A percentile compares a stretch with the other conserved stretches of the same genome.
These are phyloP conservation scores for Hypoxylon sp. DNA, from an alignment of 2,329 filamentous ascomycete species.

Conservation along the genomic window DNA sequence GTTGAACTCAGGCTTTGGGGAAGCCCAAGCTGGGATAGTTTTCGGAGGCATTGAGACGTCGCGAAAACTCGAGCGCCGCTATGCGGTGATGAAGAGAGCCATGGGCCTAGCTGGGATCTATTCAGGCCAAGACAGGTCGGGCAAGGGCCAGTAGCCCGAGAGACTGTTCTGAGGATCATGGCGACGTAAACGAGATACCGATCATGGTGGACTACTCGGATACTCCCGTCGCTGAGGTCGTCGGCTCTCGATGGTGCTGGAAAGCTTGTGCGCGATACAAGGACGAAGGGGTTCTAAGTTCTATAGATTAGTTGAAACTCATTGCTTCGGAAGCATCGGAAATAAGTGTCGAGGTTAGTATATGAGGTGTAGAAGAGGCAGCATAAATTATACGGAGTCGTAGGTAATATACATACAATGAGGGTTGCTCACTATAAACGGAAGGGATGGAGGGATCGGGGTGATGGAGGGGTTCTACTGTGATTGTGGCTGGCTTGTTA, in stretches of 20 bases:
- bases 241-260: background rate
- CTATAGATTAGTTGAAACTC: background rate
- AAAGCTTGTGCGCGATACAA: background rate
- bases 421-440: background rate
- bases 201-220: conserved; percentile 39
- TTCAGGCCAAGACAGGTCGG: conserved; percentile 42
- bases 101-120: conserved; percentile 29
- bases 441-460: no score
- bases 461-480: conserved; percentile 38
- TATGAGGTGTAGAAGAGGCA: background rate
- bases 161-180: conserved; percentile 49
- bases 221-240: background rate
- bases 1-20: conserved; percentile 12
- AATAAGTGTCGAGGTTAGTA: background rate
- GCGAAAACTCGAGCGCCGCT: conserved; percentile 41
- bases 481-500: no score
- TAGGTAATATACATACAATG: background rate
- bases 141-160: conserved; percentile 43
- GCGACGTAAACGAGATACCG: conserved; percentile 21
- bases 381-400: background rate
- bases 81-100: conserved; percentile 23
- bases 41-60: conserved; percentile 43
- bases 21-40: conserved; percentile 29
- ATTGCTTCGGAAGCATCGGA: conserved; percentile 22
- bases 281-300: background rate